Base-by-base conservation (phyloP, 179 eudicot species). In the Spergularia azorica region DNA sequence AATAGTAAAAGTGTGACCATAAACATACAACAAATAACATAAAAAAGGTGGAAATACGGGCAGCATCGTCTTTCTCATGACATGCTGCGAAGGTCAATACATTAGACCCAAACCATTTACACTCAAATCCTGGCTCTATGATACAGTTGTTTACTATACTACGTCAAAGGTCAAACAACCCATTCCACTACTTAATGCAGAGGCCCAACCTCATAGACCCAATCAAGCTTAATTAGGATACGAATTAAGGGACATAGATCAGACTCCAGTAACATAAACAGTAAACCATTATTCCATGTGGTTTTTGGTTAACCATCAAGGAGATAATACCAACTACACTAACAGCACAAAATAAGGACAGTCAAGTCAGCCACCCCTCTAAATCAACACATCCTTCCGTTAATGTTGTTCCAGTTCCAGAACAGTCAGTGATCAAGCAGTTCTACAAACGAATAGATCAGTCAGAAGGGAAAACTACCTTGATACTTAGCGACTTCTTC, bases 401-500 rank as follows among this genome's bases (percentile, higher is more conserved):
- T 61, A 9, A 1, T 26, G 41, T 41, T 11, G 6, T 32, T 9
- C 15, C 3, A n/a, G 21, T 26, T 26, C 32, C 32, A 26, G 32
- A 9, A 63, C 41, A 10, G 13, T 9, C 15, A 4, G 32, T 48
- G 57, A 13, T 64, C 48, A 79, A 11, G 52, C 13, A 39, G 57
- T 54, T 69, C 17, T 26, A 18, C 5, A 9, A 51, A 50, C n/a
- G 15, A 50, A 20, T 20, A 69, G 43, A 50, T 26, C 38, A 71
- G 38, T 55, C 59, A 77, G 60, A 75, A 16, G 52, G 43, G 55
- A 78, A 50, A 60, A 14, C 72, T 79, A 94, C 98, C 98, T 82
- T 90, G 83, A 83, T 91, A 95, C 67, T 88, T 93, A 38, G 90
- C 88, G 65, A 89, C 90, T 87, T 95, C 97, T 79, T 95, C 98